Evolutionary conservation across 164 flowering plant species (phyloP).

Genomic region (Dillenia suffruticosa): DNA sequence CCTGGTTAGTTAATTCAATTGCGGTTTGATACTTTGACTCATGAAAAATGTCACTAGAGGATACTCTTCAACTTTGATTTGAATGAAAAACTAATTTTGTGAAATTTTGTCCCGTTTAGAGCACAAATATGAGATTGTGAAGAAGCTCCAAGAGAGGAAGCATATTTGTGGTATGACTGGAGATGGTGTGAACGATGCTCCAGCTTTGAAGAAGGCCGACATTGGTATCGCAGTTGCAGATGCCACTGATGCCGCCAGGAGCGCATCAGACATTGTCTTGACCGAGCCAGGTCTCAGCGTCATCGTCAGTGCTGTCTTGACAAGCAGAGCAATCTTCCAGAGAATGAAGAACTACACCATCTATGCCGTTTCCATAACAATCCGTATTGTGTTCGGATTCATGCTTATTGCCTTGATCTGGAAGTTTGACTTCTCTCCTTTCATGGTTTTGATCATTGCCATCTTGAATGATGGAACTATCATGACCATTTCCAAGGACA

Average conservation of each 20-base stretch:
- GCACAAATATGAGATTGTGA: conserved; percentile 86
- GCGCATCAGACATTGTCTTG: conserved; percentile 84
- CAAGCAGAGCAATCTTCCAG: conserved; percentile 91
- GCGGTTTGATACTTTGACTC: too few relatives aligned
- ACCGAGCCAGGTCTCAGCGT: conserved; percentile 91
- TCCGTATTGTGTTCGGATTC: conserved; percentile 83
- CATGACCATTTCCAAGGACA: conserved; percentile 94
- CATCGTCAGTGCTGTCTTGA: conserved; percentile 77
- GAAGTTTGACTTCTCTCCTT: conserved; percentile 92
- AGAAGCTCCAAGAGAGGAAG: conserved; percentile 67
- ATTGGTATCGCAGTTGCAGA: conserved; percentile 93
- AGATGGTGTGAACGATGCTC: conserved; percentile 86
- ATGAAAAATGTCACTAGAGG: too few relatives aligned
- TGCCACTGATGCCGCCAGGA: conserved; percentile 87
- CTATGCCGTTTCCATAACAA: conserved; percentile 91
- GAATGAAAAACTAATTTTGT: too few relatives aligned
- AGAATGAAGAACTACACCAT: conserved; percentile 96
- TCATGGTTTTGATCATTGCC: conserved; percentile 86
- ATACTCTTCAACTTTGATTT: too few relatives aligned
- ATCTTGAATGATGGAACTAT: conserved; percentile 87
- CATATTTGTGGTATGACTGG: conserved; percentile 90
- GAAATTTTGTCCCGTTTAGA: conserved; percentile 26
- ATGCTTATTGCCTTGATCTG: conserved; percentile 75
- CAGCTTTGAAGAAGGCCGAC: conserved; percentile 83
- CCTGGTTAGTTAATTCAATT: conserved; percentile 47